Base-by-base conservation (phyloP, 495 filamentous ascomycete species). In the Talaromyces thailandensis region DNA sequence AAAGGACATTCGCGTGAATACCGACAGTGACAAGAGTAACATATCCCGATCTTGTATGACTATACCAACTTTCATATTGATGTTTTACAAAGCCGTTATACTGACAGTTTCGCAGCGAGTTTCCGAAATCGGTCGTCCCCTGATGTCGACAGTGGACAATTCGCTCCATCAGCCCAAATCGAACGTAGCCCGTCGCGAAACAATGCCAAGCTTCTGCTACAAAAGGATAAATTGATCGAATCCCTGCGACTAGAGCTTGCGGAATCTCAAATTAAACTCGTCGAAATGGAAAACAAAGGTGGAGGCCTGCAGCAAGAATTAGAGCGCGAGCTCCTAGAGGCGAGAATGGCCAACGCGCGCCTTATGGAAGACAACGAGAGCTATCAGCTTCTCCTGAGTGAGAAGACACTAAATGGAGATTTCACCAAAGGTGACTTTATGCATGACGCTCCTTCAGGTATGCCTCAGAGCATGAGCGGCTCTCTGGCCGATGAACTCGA, bases 351-450 rank as follows among this genome's bases (percentile, higher is more conserved):
- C 53, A 98, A 98, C 67, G 93, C 94, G 35, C 85, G 93, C 37
- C 74, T 98, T 60, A 94, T 96, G 91, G 94, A 98, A 75, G 94
- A 98, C 72, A 97, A 97, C 67, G 94, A 98, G 71, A 96, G 91
- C 71, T 98, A 94, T 70, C 94, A 98, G 70, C 82, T 98, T 21
- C 85, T 98, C 2, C 86, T 98, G 2, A 89, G 89, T 64, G 92
- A 97, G 68, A 90, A 91, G 76, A 97, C 94, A 0, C 81, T 98
- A 43, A 95, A 96, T 64, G 94, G 94, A 26, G 93, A 97, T 67
- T 95, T 96, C 68, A 82, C 85, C 64, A 90, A 91, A 64, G 86
- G 86, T 61, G 91, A 96, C 65, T 91, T 93, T 72, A 87, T 96
- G 83, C 70, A 78, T 24, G 76, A 81, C 62, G 73, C 73, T 12